Base-by-base conservation (phyloP, 768 basidiomycete species). In the Serendipita vermifera region DNA sequence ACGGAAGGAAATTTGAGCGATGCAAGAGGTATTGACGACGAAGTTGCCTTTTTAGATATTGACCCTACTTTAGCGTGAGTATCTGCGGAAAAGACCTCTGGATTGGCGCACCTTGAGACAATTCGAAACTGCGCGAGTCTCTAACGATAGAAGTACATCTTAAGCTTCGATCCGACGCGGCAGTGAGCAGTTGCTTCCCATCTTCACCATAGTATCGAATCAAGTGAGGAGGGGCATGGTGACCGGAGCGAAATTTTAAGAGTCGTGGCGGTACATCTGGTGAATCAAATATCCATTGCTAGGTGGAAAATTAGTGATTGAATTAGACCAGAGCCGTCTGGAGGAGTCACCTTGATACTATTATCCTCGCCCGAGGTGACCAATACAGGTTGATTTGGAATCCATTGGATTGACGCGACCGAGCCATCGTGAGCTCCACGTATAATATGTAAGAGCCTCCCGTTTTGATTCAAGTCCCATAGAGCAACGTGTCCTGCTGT, bases 231-330 rank as follows among this genome's bases (percentile, higher is more conserved):
- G 96, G 91, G 0, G 81, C 76, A 60, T 86, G 86, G 64, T 99
- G 96, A 33, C 96, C 96, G 0, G 89, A 85, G 41, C 96, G 80
- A 67, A 80, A 89, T 72, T 97, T 98, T 24, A 97, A 77, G 9
- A 98, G 72, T 56, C 89, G 78, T 1, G 96, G 94, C 22, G 87
- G 73, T 1, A 85, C 74, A 0, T 87, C 85, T 0, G 91, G 89
- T 0, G 92, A 87, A 64, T 98, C 96, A 63, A 94, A 93, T 20
- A 94, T 66, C 93, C 94, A 98, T 92, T 99, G 93, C 93, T 97
- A 64, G 33, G 27, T 2, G 3, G 32, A 33, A 22, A 2, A 33
- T 15, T 31, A 56, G 36, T 38, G 2, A 36, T 32, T 56, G 15
- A 55, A 36, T 14, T 48, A 35, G 54, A 39, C 26, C 22, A 27